phyloP scores from a whole-genome alignment of 768 basidiomycete genomes.

The Hericium alpestre region DNA sequence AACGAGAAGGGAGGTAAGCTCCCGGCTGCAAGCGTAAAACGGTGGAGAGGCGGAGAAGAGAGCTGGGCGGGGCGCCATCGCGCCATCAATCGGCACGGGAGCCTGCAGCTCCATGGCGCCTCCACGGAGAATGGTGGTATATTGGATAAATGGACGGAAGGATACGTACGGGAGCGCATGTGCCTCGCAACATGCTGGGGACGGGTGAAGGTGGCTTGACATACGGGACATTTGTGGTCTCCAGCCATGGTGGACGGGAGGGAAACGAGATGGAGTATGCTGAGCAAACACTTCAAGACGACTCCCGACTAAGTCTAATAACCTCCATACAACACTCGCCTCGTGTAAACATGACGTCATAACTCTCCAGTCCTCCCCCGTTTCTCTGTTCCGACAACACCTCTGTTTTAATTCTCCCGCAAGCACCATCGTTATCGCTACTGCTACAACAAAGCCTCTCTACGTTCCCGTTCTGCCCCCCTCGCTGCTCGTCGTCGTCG shows the following conservation, averaged over 20 bases:
- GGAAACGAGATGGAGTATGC: not conserved
- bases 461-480: not conserved
- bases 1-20: not conserved
- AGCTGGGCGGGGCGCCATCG: not conserved
- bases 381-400: not conserved
- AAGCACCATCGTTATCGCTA: not conserved
- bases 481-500: not conserved
- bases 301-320: too few relatives aligned
- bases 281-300: too few relatives aligned
- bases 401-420: not conserved
- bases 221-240: conserved; percentile 81
- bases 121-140: conserved; percentile 5
- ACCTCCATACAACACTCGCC: not conserved
- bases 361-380: not conserved
- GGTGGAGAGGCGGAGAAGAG: conserved; percentile 3
- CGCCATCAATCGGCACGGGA: not conserved
- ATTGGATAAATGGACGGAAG: conserved; percentile 9
- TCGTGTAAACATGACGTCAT: conserved; percentile 13
- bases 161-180: conserved; percentile 77
- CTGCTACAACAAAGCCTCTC: not conserved
- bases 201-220: conserved; percentile 77
- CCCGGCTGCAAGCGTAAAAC: conserved; percentile 4
- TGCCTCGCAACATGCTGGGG: conserved; percentile 85
- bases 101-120: not conserved
- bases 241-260: conserved; percentile 40